These are phyloP conservation scores for Starmerella sp. DNA, from an alignment of 805 yeast genomes.

Conservation along the genomic window DNA sequence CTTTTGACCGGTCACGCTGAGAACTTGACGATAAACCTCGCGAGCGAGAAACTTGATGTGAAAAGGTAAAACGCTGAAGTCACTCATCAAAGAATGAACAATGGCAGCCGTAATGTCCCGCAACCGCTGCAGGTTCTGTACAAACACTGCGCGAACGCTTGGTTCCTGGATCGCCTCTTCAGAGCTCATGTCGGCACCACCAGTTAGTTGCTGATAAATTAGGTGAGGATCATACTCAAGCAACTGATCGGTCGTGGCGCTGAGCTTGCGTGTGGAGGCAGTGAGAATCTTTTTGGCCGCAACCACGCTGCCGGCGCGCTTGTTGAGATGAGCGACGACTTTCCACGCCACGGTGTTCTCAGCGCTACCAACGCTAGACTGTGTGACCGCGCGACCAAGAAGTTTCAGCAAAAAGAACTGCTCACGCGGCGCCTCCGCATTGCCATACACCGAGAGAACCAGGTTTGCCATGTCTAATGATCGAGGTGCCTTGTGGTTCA, in stretches of 20 bases:
- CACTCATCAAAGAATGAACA: conserved; percentile 40
- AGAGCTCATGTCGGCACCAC: conserved; percentile 35
- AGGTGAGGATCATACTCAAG: conserved; percentile 72
- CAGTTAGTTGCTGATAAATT: conserved; percentile 24
- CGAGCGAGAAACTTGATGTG: conserved; percentile 48
- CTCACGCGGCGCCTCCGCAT: conserved; percentile 46
- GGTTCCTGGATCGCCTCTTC: conserved; percentile 69
- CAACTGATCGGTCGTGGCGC: conserved; percentile 35
- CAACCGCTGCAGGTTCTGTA: conserved; percentile 58
- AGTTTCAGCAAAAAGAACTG: conserved; percentile 55
- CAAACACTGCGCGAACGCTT: conserved; percentile 58
- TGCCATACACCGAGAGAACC: conserved; percentile 29
- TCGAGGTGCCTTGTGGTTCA: conserved; percentile 19
- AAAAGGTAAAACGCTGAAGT: conserved; percentile 39
- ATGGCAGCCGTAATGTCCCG: conserved; percentile 60
- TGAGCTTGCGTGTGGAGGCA: conserved; percentile 27
- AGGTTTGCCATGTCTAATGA: conserved; percentile 22
- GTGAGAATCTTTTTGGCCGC: conserved; percentile 30
- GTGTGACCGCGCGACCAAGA: conserved; percentile 29
- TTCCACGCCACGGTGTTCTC: conserved; percentile 17
- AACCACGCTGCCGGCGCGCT: conserved; percentile 14
- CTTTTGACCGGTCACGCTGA: conserved; percentile 33
- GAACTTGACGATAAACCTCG: conserved; percentile 27
- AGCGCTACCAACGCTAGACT: conserved; percentile 14
- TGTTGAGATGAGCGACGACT: conserved; percentile 15